phyloP scores from a whole-genome alignment of 2,329 filamentous ascomycete species.

The Arthrinium phaeospermum region DNA sequence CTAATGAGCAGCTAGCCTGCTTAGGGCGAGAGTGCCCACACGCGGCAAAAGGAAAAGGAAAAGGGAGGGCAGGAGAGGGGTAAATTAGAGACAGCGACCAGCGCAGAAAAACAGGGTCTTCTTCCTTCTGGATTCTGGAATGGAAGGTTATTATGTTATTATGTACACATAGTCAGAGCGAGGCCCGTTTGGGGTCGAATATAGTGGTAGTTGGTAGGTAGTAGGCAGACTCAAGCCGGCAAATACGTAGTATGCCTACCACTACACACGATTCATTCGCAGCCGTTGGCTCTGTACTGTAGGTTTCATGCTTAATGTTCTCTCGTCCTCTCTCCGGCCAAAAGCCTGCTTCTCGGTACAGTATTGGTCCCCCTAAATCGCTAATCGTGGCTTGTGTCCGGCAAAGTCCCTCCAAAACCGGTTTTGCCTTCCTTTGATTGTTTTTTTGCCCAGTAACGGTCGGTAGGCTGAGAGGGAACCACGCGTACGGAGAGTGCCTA shows the following conservation, averaged over 20 bases:
- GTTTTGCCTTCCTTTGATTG: background rate
- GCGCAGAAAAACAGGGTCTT: constrained; percentile 2
- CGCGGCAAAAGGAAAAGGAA: constrained; percentile 12
- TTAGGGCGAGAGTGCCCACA: constrained; percentile 8
- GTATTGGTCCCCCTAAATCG: background rate
- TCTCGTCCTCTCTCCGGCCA: background rate
- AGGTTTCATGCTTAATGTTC: constrained; percentile 1
- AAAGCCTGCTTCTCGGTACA: background rate
- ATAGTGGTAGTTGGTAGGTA: background rate
- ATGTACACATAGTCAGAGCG: constrained; percentile 3
- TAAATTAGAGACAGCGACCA: constrained; percentile 3
- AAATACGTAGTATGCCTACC: background rate
- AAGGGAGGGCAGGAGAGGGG: constrained; percentile 7
- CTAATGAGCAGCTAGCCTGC: constrained; percentile 10
- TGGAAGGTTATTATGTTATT: background rate
- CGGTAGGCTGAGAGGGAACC: constrained; percentile 15
- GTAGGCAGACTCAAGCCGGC: background rate
- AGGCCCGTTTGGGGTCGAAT: background rate
- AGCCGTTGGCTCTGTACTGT: background rate
- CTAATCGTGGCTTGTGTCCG: constrained; percentile 9
- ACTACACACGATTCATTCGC: background rate
- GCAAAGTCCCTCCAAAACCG: background rate
- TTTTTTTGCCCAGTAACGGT: background rate
- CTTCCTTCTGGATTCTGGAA: constrained; percentile 3
- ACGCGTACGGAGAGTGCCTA: background rate